Percentiles rank a stretch among this genome's conserved stretches.
These are phyloP conservation scores for Lichtheimia ornata DNA, from an alignment of 371 early-diverging fungal species.

Conservation along the genomic window DNA sequence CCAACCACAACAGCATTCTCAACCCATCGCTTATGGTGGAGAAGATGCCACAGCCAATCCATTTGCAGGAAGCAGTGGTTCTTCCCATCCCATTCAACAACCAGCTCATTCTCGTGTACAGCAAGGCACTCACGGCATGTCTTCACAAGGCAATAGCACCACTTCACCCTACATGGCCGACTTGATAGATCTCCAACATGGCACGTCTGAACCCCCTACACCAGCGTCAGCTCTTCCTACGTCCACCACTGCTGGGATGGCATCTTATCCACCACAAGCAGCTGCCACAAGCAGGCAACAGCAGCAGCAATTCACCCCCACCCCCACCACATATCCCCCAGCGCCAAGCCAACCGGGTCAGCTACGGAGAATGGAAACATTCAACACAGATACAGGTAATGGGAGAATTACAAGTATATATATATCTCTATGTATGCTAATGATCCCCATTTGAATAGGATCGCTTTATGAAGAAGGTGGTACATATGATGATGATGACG, in stretches of 20 bases:
- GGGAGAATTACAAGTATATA: background rate
- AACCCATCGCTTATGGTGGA: slow-evolving; percentile 12
- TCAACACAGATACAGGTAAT: slow-evolving; percentile 26
- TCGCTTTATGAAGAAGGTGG: slow-evolving; percentile 49
- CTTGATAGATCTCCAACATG: slow-evolving; percentile 26
- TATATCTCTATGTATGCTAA: background rate
- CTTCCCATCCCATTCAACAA: slow-evolving; percentile 4
- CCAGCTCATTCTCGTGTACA: slow-evolving; percentile 1
- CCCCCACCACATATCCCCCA: background rate
- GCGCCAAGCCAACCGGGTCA: slow-evolving; percentile 9
- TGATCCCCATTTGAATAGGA: slow-evolving; percentile 3
- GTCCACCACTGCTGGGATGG: background rate
- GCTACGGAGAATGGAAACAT: slow-evolving; percentile 21
- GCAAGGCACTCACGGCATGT: background rate
- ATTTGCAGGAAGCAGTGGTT: slow-evolving; percentile 1
- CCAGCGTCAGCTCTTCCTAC: background rate
- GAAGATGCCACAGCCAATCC: slow-evolving; percentile 20
- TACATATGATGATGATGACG: slow-evolving; percentile 48
- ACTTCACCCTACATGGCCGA: slow-evolving; percentile 18
- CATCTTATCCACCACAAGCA: slow-evolving; percentile 15
- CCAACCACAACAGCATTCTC: slow-evolving; percentile 11
- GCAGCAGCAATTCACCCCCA: background rate
- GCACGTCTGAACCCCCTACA: slow-evolving; percentile 8
- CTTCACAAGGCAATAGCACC: slow-evolving; percentile 1
- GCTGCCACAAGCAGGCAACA: slow-evolving; percentile 9